Base-by-base conservation (phyloP, 1,139 yeast species). In the Hansenula sp. region DNA sequence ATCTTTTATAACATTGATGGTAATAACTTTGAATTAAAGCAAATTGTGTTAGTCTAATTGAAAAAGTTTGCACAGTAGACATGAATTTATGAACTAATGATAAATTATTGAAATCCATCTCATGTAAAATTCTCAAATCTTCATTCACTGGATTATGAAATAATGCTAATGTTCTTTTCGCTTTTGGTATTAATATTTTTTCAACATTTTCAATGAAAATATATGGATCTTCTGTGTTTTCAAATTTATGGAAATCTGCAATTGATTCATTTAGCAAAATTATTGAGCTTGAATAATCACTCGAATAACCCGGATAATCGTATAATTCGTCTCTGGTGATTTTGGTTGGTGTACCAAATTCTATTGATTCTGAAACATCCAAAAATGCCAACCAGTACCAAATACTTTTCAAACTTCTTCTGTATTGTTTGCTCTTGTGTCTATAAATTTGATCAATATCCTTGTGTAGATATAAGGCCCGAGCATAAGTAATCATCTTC, bases 361-460 rank as follows among this genome's bases (percentile, higher is more conserved):
- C 42, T 15, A 35, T 21, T n/a, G 33, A 16, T 24, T 40, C 42
- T 4, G 18, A 13, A 29, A 29, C 16, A 16, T 40, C 42, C 16
- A 17, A 27, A 21, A 35, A 34, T 30, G 33, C 34, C 16, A 40
- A 24, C 24, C n/a, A 19, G 13, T 12, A 34, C 42, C 42, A 40
- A 3, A 30, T 24, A 17, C 35, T 29, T 24, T 40, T 40, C 29
- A 40, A 30, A 8, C 31, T 29, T 27, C 33, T 9, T 34, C 38
- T 35, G 24, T 40, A 40, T 11, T 24, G 12, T n/a, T 12, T 24
- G 9, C 21, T 15, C 15, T 35, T 28, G 11, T 35, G 11, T 2
- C n/a, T 25, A 24, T 34, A 40, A 16, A 34, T 27, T 2, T 21
- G 6, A 35, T 40, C 42, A 30, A 40, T 35, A 34, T 40, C 24